Conservation (phyloP, 768 basidiomycete species). For the Rossbeevera mucosa region DNA sequence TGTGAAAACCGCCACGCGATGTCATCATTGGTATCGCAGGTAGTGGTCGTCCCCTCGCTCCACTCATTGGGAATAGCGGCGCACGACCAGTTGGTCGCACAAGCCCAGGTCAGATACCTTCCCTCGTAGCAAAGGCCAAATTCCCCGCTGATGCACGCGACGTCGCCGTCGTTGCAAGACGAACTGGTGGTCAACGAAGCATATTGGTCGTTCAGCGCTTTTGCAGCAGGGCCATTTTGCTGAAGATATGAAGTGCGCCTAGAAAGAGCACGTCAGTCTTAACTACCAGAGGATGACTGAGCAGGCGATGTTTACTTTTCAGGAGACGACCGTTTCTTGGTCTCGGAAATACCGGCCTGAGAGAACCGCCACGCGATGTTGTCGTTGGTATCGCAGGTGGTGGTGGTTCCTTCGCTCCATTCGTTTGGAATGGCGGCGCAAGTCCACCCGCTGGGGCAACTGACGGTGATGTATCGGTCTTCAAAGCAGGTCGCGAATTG, state of each 20-base stretch:
- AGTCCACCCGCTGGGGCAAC: conserved; percentile 14
- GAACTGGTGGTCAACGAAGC: conserved; percentile 11
- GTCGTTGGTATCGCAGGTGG: conserved; percentile 14
- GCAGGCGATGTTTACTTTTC: background rate
- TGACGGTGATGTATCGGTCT: conserved; percentile 7
- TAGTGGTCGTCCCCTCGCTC: conserved; percentile 15
- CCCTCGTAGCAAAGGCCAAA: conserved; percentile 16
- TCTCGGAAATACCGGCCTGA: conserved; percentile 12
- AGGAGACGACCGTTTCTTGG: conserved; percentile 4
- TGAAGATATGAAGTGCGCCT: conserved; percentile 20
- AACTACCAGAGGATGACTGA: background rate
- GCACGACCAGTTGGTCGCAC: conserved; percentile 14
- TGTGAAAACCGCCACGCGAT: conserved; percentile 18
- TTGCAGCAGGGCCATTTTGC: conserved; percentile 23
- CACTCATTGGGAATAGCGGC: conserved; percentile 24
- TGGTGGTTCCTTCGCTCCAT: conserved; percentile 18
- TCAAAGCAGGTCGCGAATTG: conserved; percentile 14
- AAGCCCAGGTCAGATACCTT: conserved; percentile 11
- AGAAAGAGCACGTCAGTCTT: background rate
- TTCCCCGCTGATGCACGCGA: conserved; percentile 18
- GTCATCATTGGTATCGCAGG: conserved; percentile 13
- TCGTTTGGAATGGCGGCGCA: conserved; percentile 26
- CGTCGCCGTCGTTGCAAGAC: conserved; percentile 14
- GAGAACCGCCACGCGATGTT: conserved; percentile 9
- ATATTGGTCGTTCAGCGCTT: conserved; percentile 24